phyloP scores from a whole-genome alignment of 176 grass and related monocot species.

The Oryza coarctata region DNA sequence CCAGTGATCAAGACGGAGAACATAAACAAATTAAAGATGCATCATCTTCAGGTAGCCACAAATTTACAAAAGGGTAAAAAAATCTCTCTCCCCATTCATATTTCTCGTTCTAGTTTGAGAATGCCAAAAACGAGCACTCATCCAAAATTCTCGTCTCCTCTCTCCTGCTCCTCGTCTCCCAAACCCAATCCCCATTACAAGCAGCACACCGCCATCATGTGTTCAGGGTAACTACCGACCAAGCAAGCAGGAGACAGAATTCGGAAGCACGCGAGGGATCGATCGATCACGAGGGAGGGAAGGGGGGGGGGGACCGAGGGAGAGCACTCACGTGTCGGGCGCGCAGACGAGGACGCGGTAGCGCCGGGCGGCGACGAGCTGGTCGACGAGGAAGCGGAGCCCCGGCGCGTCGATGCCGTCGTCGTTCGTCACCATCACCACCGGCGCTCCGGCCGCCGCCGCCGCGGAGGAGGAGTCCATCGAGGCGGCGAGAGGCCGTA shows the following conservation, averaged over 20 bases:
- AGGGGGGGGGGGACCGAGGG: background rate
- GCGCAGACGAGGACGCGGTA: constrained; percentile 88
- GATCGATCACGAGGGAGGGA: background rate
- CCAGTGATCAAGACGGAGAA: background rate
- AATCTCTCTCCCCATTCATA: background rate
- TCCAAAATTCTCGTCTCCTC: background rate
- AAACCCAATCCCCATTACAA: constrained; percentile 1
- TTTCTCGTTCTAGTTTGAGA: background rate
- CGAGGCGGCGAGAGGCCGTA: background rate
- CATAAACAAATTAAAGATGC: background rate
- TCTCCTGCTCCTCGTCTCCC: background rate
- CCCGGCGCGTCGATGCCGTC: constrained; percentile 38
- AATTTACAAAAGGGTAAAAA: background rate
- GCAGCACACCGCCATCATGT: background rate
- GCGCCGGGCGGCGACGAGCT: constrained; percentile 65
- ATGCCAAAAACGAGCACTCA: background rate
- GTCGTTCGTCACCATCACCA: background rate
- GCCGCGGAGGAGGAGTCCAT: background rate
- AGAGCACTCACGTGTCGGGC: constrained; percentile 55
- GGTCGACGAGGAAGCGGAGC: constrained; percentile 86
- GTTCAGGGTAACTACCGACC: background rate
- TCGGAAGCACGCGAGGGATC: background rate
- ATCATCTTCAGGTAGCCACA: background rate
- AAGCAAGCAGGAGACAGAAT: background rate
- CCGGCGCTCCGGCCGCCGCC: constrained; percentile 10